phyloP scores from a whole-genome alignment of 306 rosid species.

The Sindora glabra region DNA sequence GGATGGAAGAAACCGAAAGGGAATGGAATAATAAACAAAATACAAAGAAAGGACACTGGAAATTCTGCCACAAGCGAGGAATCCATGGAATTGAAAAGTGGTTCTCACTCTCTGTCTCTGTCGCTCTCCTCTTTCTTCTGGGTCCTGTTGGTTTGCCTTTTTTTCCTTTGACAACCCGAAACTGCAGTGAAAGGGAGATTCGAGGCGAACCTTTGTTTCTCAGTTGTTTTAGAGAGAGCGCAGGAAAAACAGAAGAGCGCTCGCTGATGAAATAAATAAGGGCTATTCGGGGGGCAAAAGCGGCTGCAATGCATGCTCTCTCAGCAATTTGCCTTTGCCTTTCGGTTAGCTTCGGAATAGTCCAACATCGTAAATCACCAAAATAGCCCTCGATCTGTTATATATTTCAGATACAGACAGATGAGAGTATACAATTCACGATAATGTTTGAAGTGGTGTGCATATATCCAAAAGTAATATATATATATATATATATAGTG shows the following conservation, averaged over 20 bases:
- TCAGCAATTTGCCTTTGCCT: conserved; percentile 1
- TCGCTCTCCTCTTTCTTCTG: not conserved
- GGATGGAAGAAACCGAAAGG: conserved; percentile 16
- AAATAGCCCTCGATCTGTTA: not conserved
- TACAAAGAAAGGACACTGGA: conserved; percentile 45
- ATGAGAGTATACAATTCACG: conserved; percentile 2
- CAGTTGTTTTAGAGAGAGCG: conserved; percentile 21
- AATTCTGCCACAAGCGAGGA: conserved; percentile 40
- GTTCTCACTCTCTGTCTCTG: not conserved
- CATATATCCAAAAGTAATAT: conserved; percentile 2
- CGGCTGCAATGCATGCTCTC: conserved; percentile 47
- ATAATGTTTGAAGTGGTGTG: not conserved
- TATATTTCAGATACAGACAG: too few species aligned
- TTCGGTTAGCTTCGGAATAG: conserved; percentile 9
- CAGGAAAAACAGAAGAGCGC: not conserved
- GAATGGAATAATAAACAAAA: conserved; percentile 43
- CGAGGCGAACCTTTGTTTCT: conserved; percentile 24
- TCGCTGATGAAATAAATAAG: not conserved
- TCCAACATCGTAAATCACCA: not conserved
- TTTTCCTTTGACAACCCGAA: conserved; percentile 13
- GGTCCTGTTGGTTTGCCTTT: conserved; percentile 4
- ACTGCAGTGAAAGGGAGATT: conserved; percentile 29
- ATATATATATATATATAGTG: not conserved
- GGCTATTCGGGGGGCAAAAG: conserved; percentile 12
- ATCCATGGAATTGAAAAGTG: conserved; percentile 37